Evolutionary conservation across 176 grass and related monocot genomes (phyloP), one percentile per base, ranked within the genome.

Genomic region (Eragrostis curvula): DNA sequence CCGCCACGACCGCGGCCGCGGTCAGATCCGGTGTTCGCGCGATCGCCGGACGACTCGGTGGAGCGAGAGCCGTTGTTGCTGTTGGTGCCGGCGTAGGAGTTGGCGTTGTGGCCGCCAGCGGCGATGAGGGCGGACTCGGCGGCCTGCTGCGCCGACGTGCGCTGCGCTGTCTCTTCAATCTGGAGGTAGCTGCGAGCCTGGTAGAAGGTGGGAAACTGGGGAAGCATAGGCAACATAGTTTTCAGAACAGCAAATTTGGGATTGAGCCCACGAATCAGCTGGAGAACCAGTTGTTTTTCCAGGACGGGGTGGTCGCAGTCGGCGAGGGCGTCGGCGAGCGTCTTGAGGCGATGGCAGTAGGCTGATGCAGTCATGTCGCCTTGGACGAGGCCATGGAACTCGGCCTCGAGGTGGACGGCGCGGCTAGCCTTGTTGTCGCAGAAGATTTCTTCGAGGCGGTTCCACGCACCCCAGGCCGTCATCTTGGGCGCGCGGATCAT

Each of bases 71-170:
- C 43, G 9, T 3, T 45, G 43, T 4, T 10, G 9, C 5, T 7
- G 43, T 10, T 4, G 6, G 43, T 10, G 43, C 43, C 43, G 43
- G 43, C 8, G 43, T 7, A 10, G 6, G 8, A 45, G 9, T 10
- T 10, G 42, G 42, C 4, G 42, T 8, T 8, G 42, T 4, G 4
- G 42, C 42, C 4, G 42, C 4, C 42, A 2, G 42, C 8, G 6
- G 21, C 21, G 6, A 11, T 0, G 2, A 58, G 55, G 0, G 55
- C 21, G 0, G 55, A 23, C 0, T 58, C 9, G 3, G 21, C 1
- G 0, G 55, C 21, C 8, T 21, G 20, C 2, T 10, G 0, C 0
- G 8, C 21, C 1, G 53, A 0, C 0, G 8, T 0, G 0, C 0
- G 3, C 1, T 28, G 25, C 0, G 59, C 2, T 0, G 12, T 29